Evolutionary conservation across 306 rosid genomes (phyloP), one percentile per base, ranked within the genome.

Genomic region (Rosa rugosa): DNA sequence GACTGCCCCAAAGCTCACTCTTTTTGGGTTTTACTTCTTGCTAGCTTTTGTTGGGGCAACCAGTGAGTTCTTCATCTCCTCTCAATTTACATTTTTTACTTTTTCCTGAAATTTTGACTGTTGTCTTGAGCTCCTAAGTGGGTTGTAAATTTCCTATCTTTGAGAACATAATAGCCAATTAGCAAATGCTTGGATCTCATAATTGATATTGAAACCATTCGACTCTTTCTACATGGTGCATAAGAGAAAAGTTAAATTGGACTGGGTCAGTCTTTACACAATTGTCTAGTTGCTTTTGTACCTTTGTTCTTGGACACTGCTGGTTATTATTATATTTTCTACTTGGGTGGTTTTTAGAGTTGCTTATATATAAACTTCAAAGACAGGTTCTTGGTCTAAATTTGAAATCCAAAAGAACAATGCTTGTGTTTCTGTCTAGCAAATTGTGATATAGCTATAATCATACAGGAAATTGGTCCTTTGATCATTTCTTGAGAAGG

Each of bases 1-100:
- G 82, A 86, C 98, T 18, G 81, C 97, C 40, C 98, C 99, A 0
- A 95, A 86, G 73, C 97, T 95, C 78, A 95, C 99, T 44, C 93
- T 95, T 60, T 95, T 95, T 17, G 97, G 98, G 36, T 95, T 95
- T 92, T 95, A 92, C 86, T 95, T 93, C 77, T 72, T 95, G 83
- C 96, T 95, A 40, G 93, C 86, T 60, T 95, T 95, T 71, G 98
- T 95, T 9, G 98, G 90, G 2, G 98, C 98, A 80, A 93, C 99
- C 77, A 87, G 99, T 95, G 63, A 87, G 97, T 92, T 79, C 41
- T 75, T 54, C 80, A 12, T 6, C 8, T 12, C 79, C 17, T 72
- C 31, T 80, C 64, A 51, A 36, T 44, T 60, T 18, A 5, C 22
- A 8, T 12, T 54, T 18, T 47, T 56, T 38, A 31, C 34, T 11